A percentile compares a stretch with the other conserved stretches of the same genome.
phyloP scores from a whole-genome alignment of 1,284 basidiomycete genomes.

The Ustilago crameri region DNA sequence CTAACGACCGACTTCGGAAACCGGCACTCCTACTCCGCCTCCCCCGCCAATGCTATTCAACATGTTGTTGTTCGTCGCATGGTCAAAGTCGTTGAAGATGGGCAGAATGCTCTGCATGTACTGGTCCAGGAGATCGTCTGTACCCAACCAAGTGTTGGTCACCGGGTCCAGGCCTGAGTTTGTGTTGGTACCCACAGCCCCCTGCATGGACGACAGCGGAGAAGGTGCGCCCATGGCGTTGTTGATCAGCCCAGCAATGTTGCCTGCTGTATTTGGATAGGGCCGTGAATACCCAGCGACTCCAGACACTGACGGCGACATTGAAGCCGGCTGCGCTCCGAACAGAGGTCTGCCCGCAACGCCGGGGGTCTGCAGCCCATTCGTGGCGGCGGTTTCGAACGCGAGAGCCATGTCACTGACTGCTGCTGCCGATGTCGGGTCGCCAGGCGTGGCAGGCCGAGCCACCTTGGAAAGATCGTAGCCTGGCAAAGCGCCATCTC shows the following conservation, averaged over 20 bases:
- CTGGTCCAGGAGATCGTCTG: slow-evolving; percentile 42
- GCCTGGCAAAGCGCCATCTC: slow-evolving; percentile 2
- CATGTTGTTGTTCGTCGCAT: slow-evolving; percentile 40
- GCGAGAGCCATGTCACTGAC: slow-evolving; percentile 50
- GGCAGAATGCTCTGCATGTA: slow-evolving; percentile 53
- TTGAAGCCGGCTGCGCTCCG: slow-evolving; percentile 5
- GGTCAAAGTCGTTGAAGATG: slow-evolving; percentile 52
- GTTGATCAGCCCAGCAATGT: slow-evolving; percentile 14
- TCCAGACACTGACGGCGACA: slow-evolving; percentile 12
- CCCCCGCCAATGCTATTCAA: slow-evolving; percentile 30
- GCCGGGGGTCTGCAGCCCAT: slow-evolving; percentile 30
- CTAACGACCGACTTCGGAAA: slow-evolving; percentile 38
- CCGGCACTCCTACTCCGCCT: slow-evolving; percentile 39
- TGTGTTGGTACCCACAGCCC: slow-evolving; percentile 4
- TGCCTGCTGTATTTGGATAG: slow-evolving; percentile 3
- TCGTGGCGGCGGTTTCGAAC: slow-evolving; percentile 37
- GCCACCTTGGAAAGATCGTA: slow-evolving; percentile 10
- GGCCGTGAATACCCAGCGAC: slow-evolving; percentile 9
- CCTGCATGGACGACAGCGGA: slow-evolving; percentile 27
- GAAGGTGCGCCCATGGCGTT: slow-evolving; percentile 11
- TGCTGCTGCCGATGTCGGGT: not conserved
- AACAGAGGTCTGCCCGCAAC: slow-evolving; percentile 16
- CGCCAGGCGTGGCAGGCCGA: slow-evolving; percentile 7
- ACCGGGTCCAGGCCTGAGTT: slow-evolving; percentile 21
- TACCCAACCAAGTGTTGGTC: slow-evolving; percentile 44